Percentiles rank a stretch among this genome's conserved stretches.
These are phyloP conservation scores for Effrenium voratum DNA, from an alignment of 73 alveolate genomes.

Conservation along the genomic window DNA sequence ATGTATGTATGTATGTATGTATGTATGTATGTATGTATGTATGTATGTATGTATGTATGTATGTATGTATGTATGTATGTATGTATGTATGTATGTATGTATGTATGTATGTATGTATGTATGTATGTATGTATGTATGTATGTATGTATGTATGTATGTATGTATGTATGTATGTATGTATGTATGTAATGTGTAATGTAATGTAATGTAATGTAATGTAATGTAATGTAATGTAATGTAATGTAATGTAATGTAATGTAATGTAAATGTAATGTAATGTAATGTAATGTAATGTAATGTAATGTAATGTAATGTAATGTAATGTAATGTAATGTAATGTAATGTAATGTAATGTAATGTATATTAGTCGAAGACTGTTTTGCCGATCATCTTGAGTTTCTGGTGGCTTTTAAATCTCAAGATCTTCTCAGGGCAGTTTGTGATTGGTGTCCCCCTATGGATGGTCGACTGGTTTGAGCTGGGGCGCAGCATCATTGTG, in stretches of 20 bases:
- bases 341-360: not conserved
- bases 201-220: not conserved
- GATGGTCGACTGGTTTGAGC: constrained; percentile 8
- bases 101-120: no score
- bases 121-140: no score
- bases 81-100: no score
- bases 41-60: no score
- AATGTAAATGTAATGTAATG: no score
- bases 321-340: not conserved
- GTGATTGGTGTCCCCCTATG: not conserved
- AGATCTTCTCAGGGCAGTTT: not conserved
- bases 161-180: not conserved
- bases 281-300: not conserved
- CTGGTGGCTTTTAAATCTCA: not conserved
- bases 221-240: not conserved
- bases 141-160: no score
- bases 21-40: no score
- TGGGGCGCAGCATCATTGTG: not conserved
- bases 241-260: not conserved
- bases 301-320: not conserved
- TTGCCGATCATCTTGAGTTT: not conserved
- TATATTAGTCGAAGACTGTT: not conserved
- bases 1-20: no score
- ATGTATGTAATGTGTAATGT: not conserved
- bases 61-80: no score